These are phyloP conservation scores for Saccharomycopsis phalli DNA, from an alignment of 1,139 yeast species.

Conservation along the genomic window DNA sequence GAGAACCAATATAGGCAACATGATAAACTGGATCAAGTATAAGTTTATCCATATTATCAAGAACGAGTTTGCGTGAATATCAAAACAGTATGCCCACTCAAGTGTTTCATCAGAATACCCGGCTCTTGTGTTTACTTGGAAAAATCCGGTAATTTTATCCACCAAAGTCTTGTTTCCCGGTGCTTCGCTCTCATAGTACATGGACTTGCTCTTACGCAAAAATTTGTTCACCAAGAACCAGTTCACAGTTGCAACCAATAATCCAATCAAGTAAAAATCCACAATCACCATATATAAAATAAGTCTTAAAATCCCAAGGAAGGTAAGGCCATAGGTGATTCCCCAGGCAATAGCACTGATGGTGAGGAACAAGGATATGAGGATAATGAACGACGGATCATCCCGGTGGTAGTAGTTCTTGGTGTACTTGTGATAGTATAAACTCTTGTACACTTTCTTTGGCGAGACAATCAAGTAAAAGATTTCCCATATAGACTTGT, in stretches of 20 bases:
- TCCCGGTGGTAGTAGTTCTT: slow-evolving; percentile 75
- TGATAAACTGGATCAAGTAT: slow-evolving; percentile 66
- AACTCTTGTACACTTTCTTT: slow-evolving; percentile 69
- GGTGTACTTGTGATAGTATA: slow-evolving; percentile 70
- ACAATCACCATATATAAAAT: slow-evolving; percentile 77
- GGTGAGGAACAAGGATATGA: slow-evolving; percentile 54
- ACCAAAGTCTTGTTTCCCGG: not conserved
- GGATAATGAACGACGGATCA: slow-evolving; percentile 79
- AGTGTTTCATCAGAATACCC: slow-evolving; percentile 43
- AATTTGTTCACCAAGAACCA: slow-evolving; percentile 67
- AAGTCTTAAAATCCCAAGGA: slow-evolving; percentile 51
- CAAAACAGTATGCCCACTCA: slow-evolving; percentile 94
- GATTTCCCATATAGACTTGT: slow-evolving; percentile 90
- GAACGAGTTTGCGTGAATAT: slow-evolving; percentile 85
- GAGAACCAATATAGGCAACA: slow-evolving; percentile 62
- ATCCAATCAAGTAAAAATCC: slow-evolving; percentile 70
- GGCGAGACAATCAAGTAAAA: slow-evolving; percentile 67
- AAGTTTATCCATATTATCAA: slow-evolving; percentile 70
- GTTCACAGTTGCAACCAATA: slow-evolving; percentile 56
- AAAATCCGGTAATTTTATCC: slow-evolving; percentile 4
- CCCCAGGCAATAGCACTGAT: slow-evolving; percentile 90
- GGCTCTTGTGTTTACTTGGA: slow-evolving; percentile 24
- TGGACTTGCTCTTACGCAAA: slow-evolving; percentile 31
- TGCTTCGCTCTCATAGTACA: not conserved
- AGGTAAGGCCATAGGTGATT: slow-evolving; percentile 59